phyloP scores from a whole-genome alignment of 1,284 basidiomycete species.

The Tausonia pullulans region DNA sequence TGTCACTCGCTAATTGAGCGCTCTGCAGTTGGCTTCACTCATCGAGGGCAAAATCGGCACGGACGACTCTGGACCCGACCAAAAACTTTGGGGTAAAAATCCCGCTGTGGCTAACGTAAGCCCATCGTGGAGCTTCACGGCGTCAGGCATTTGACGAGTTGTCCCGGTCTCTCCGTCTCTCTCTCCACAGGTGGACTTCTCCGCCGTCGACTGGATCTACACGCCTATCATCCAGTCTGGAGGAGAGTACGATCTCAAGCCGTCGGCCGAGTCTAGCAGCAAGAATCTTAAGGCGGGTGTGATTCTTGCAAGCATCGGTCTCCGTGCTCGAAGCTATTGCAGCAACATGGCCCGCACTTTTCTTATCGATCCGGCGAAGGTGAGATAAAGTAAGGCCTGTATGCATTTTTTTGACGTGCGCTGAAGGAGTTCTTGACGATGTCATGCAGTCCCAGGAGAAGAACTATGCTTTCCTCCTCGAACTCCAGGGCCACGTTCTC shows the following conservation, averaged over 20 bases:
- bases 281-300: conserved; percentile 86
- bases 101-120: conserved; percentile 57
- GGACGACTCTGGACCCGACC: conserved; percentile 73
- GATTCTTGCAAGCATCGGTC: conserved; percentile 73
- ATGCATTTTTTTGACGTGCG: neutral
- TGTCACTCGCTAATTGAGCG: neutral
- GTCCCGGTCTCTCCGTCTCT: neutral
- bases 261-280: conserved; percentile 70
- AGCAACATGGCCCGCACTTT: conserved; percentile 86
- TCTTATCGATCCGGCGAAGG: conserved; percentile 85
- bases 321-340: conserved; percentile 89
- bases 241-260: conserved; percentile 80
- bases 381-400: conserved; percentile 25
- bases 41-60: conserved; percentile 79
- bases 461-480: conserved; percentile 66
- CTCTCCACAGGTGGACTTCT: conserved; percentile 61
- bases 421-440: neutral
- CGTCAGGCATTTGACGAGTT: neutral
- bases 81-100: conserved; percentile 77
- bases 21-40: conserved; percentile 35
- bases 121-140: conserved; percentile 15
- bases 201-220: conserved; percentile 82
- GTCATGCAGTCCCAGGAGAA: conserved; percentile 61
- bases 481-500: conserved; percentile 67
- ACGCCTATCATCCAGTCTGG: conserved; percentile 92